phyloP scores from a whole-genome alignment of 257 asterid genomes.

The Scutellaria barbata region DNA sequence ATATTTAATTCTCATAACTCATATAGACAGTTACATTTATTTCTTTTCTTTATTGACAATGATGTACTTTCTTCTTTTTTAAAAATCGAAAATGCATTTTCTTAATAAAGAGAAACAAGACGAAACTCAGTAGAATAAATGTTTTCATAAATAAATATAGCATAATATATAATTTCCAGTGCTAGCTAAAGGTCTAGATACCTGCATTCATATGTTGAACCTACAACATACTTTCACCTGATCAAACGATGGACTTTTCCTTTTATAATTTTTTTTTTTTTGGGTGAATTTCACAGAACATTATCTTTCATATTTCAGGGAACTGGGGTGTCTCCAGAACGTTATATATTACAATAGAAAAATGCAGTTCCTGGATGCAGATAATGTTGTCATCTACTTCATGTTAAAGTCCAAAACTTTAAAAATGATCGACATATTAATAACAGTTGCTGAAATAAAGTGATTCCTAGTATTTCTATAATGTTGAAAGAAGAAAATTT shows the following conservation, averaged over 20 bases:
- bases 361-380: neutral
- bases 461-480: constrained; percentile 5
- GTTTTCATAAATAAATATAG: constrained; percentile 9
- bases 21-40: neutral
- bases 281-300: neutral
- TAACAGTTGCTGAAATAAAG: constrained; percentile 23
- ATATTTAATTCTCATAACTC: constrained; percentile 1
- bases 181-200: too few species aligned
- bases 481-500: constrained; percentile 1
- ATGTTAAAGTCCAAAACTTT: too few species aligned
- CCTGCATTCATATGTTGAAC: neutral
- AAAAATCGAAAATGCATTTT: neutral
- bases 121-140: neutral
- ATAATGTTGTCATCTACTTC: too few species aligned
- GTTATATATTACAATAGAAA: constrained; percentile 17
- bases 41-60: constrained; percentile 11
- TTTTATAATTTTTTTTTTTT: neutral
- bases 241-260: constrained; percentile 12
- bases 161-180: neutral
- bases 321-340: neutral
- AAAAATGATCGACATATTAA: constrained; percentile 6
- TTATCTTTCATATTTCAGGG: too few species aligned
- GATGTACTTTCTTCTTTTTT: neutral
- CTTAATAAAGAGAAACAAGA: constrained; percentile 8
- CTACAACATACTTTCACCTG: neutral